Base-by-base conservation (phyloP, 805 yeast species). In the Myxozyma kluyveri region DNA sequence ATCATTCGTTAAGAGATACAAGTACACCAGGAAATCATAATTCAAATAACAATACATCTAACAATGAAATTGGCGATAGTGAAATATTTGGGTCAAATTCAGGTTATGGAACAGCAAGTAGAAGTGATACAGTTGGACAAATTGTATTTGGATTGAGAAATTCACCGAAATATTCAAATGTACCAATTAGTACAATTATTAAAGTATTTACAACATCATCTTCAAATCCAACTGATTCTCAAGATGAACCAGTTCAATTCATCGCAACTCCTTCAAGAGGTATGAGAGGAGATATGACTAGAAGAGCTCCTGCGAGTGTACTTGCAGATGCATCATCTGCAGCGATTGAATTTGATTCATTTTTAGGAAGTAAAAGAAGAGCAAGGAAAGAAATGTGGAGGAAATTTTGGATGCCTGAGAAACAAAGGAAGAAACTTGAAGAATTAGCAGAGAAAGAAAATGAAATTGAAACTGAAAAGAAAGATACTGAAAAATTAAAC, bases 351-450 rank as follows among this genome's bases (percentile, higher is more conserved):
- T 66, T 62, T 52, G 59, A 61, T 47, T 57, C 60, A 45, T 66
- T 57, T 41, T 45, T 70, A 18, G 61, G 61, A 27, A 37, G 22
- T n/a, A 62, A 60, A 50, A 64, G 73, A n/a, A 35, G 42, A n/a
- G 46, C 47, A 38, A 63, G 74, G 22, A 46, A 53, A 18, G 47
- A 52, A 40, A 52, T 58, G 49, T 71, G 73, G 73, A 49, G 58
- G 23, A 50, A 54, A 27, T 70, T 61, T 59, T 71, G 74, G 74
- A 18, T 40, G 45, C 50, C 50, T 9, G 23, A 39, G 21, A 39
- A 39, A 18, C 42, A 12, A n/a, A 17, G 33, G 23, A 40, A 40
- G 31, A 27, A 6, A 14, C 33, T 29, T 9, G 14, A 29, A 29
- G n/a, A n/a, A n/a, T n/a, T n/a, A n/a, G 50, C n/a, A 9, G 50